A percentile compares a stretch with the other conserved stretches of the same genome.
Conservation (phyloP, 495 filamentous ascomycete genomes). For the Neurospora tetraspora region DNA sequence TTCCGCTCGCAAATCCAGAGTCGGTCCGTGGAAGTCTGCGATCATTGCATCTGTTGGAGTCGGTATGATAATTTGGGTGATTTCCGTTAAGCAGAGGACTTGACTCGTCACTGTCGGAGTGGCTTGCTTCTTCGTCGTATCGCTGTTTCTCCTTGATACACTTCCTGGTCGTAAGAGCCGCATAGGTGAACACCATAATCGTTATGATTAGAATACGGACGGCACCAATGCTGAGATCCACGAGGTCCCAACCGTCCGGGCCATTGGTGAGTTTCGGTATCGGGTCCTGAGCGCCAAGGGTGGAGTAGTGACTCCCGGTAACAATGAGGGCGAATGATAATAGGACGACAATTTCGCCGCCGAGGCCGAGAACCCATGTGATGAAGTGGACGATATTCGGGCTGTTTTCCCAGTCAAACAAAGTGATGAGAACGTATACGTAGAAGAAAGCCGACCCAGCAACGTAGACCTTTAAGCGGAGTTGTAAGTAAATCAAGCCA, state of each 20-base stretch:
- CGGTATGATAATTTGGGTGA: constrained; percentile 22
- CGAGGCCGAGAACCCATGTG: constrained; percentile 59
- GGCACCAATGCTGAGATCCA: constrained; percentile 38
- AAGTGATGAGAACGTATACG: constrained; percentile 58
- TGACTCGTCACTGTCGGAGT: constrained; percentile 33
- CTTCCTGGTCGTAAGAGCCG: constrained; percentile 17
- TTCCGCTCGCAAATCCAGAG: constrained; percentile 17
- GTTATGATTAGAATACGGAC: constrained; percentile 30
- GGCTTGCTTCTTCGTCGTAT: constrained; percentile 37
- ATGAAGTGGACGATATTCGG: constrained; percentile 63
- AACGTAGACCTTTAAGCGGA: constrained; percentile 58
- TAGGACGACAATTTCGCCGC: constrained; percentile 60
- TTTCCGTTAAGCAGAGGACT: constrained; percentile 36
- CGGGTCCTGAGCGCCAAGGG: constrained; percentile 9
- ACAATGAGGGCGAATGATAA: constrained; percentile 53
- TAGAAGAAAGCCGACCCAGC: constrained; percentile 54
- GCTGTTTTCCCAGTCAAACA: constrained; percentile 67
- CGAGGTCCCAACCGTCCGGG: constrained; percentile 37
- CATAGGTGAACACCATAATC: constrained; percentile 32
- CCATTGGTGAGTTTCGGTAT: constrained; percentile 12
- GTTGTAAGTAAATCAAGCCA: constrained; percentile 4
- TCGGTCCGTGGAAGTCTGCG: constrained; percentile 2
- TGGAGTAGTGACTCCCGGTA: constrained; percentile 45
- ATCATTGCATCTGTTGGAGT: constrained; percentile 16
- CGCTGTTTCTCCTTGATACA: constrained; percentile 23